These are phyloP conservation scores for Rubroshorea leprosula DNA, from an alignment of 345 rosid species.

Conservation along the genomic window DNA sequence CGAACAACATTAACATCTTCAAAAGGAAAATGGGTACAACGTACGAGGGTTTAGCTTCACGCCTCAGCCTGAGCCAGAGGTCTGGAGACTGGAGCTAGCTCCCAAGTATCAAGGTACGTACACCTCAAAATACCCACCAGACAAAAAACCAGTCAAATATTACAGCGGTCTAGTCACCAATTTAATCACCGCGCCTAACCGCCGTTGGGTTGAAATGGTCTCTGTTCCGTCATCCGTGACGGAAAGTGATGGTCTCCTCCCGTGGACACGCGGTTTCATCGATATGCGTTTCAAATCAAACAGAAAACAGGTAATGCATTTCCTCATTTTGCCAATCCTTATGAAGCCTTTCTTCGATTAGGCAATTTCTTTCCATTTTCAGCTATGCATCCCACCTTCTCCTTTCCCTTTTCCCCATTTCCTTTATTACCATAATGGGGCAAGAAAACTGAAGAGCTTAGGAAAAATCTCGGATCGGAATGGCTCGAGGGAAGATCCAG, in stretches of 20 bases:
- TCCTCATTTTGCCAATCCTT: background rate
- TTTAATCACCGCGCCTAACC: too few relatives aligned
- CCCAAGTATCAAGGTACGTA: too few relatives aligned
- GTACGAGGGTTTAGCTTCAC: too few relatives aligned
- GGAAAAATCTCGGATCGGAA: background rate
- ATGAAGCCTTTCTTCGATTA: conserved; percentile 1
- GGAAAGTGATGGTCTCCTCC: conserved; percentile 3
- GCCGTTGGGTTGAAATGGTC: too few relatives aligned
- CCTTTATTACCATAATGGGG: background rate
- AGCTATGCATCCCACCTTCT: conserved; percentile 9
- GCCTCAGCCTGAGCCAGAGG: too few relatives aligned
- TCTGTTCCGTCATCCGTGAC: too few relatives aligned
- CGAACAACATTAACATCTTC: too few relatives aligned
- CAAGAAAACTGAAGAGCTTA: background rate
- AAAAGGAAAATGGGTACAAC: too few relatives aligned
- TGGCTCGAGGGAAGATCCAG: conserved; percentile 87
- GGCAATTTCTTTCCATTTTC: conserved; percentile 3
- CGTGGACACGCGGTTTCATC: background rate
- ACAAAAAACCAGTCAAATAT: too few relatives aligned
- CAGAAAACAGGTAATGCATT: conserved; percentile 8
- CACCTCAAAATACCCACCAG: too few relatives aligned
- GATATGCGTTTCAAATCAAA: conserved; percentile 12
- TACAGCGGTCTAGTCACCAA: too few relatives aligned
- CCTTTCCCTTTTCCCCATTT: background rate
- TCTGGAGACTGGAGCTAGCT: too few relatives aligned